phyloP scores from a whole-genome alignment of 2,329 filamentous ascomycete species.

The Amylocarpus encephaloides region DNA sequence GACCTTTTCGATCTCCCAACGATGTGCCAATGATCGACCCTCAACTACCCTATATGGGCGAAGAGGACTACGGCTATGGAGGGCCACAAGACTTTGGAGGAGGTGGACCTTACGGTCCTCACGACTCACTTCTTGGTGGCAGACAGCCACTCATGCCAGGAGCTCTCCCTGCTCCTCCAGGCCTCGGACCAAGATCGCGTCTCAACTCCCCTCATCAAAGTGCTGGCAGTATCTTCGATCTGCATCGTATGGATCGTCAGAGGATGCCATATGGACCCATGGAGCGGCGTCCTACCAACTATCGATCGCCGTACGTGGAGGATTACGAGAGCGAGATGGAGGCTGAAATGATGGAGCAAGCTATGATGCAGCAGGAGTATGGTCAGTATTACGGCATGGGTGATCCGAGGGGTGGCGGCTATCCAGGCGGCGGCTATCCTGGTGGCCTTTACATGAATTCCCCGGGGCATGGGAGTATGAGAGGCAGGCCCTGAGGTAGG shows the following conservation, averaged over 20 bases:
- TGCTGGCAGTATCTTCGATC: slow-evolving; percentile 7
- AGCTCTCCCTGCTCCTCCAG: neutral
- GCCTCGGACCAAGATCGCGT: neutral
- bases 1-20: neutral
- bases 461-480: no score
- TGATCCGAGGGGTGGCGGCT: no score
- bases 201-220: slow-evolving; percentile 3
- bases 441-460: no score
- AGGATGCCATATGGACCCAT: slow-evolving; percentile 11
- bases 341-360: slow-evolving; percentile 3
- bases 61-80: neutral
- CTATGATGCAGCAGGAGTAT: slow-evolving; percentile 5
- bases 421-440: no score
- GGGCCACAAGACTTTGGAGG: neutral
- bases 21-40: neutral
- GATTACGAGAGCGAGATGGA: slow-evolving; percentile 18
- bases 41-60: neutral
- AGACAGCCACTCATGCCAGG: neutral
- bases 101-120: neutral
- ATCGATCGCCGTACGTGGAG: slow-evolving; percentile 20
- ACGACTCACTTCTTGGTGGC: neutral
- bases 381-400: no score
- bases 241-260: slow-evolving; percentile 9
- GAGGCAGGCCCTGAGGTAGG: no score
- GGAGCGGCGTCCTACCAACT: slow-evolving; percentile 3